Percentiles rank a stretch among this genome's conserved stretches.
Conservation (phyloP, 2,329 filamentous ascomycete species). For the Claviceps lovelessii region DNA sequence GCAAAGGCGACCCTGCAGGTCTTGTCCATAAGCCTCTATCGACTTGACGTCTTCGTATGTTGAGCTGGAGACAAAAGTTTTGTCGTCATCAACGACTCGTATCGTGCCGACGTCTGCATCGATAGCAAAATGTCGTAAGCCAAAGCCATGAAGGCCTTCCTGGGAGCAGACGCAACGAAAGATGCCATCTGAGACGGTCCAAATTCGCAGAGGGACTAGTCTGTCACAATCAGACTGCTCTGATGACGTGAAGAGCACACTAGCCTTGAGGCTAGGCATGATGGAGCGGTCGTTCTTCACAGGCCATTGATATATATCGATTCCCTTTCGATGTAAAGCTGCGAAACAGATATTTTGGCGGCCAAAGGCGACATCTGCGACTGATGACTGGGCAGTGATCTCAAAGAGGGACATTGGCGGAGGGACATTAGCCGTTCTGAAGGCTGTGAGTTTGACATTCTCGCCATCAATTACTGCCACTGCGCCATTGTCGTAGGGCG, state of each 20-base stretch:
- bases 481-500: slow-evolving; percentile 63
- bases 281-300: slow-evolving; percentile 39
- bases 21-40: slow-evolving; percentile 29
- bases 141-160: slow-evolving; percentile 8
- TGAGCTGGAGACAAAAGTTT: slow-evolving; percentile 16
- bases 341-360: slow-evolving; percentile 50
- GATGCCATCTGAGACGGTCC: slow-evolving; percentile 13
- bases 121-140: slow-evolving; percentile 12
- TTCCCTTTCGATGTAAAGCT: slow-evolving; percentile 50
- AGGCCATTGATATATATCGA: slow-evolving; percentile 59
- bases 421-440: slow-evolving; percentile 71
- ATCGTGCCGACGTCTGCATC: slow-evolving; percentile 7
- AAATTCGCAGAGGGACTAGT: slow-evolving; percentile 19
- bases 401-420: slow-evolving; percentile 86
- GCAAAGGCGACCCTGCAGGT: slow-evolving; percentile 31
- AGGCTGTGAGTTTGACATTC: slow-evolving; percentile 67
- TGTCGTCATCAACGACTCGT: slow-evolving; percentile 9
- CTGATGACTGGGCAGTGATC: slow-evolving; percentile 44
- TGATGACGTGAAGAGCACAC: slow-evolving; percentile 23
- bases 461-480: slow-evolving; percentile 76
- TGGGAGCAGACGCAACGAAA: slow-evolving; percentile 20
- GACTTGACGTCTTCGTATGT: slow-evolving; percentile 17
- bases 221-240: slow-evolving; percentile 8
- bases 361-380: slow-evolving; percentile 63
- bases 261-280: slow-evolving; percentile 26